A percentile compares a stretch with the other conserved stretches of the same genome.
phyloP scores from a whole-genome alignment of 2,329 filamentous ascomycete genomes.

The Ascochyta koolunga region DNA sequence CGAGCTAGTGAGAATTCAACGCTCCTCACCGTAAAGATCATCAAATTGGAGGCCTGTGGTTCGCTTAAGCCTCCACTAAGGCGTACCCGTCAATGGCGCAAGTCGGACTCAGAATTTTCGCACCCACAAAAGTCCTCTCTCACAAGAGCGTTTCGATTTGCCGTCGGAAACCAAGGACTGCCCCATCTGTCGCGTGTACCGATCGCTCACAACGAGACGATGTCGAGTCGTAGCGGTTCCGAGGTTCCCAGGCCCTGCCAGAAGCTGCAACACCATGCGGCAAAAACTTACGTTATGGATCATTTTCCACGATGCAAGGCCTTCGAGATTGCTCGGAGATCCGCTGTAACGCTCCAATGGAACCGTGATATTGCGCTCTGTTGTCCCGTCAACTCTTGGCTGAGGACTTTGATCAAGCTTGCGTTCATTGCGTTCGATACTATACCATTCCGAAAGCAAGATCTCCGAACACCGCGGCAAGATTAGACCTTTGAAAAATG shows the following conservation, averaged over 20 bases:
- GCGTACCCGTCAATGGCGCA: not conserved
- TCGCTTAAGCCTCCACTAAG: slow-evolving; percentile 9
- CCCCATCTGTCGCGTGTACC: not conserved
- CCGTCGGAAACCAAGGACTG: slow-evolving; percentile 1
- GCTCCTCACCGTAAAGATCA: slow-evolving; percentile 20
- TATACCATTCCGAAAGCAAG: not conserved
- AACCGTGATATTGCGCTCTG: not conserved
- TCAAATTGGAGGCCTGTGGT: slow-evolving; percentile 13
- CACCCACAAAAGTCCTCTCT: not conserved
- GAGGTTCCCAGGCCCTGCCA: not conserved
- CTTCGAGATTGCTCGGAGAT: not conserved
- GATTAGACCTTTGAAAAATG: not conserved
- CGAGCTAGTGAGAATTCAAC: slow-evolving; percentile 5
- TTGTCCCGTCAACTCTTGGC: not conserved
- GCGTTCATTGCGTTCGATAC: not conserved
- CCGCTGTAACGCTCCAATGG: not conserved
- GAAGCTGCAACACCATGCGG: not conserved
- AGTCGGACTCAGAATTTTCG: slow-evolving; percentile 6
- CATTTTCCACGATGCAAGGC: not conserved
- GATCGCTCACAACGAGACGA: not conserved
- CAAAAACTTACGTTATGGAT: slow-evolving; percentile 5
- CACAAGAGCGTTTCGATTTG: not conserved
- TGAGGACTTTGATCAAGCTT: not conserved
- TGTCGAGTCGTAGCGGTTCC: not conserved
- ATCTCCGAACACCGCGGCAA: not conserved